Evolutionary conservation across 179 eudicot species (phyloP).

Genomic region (Patellifolia procumbens): DNA sequence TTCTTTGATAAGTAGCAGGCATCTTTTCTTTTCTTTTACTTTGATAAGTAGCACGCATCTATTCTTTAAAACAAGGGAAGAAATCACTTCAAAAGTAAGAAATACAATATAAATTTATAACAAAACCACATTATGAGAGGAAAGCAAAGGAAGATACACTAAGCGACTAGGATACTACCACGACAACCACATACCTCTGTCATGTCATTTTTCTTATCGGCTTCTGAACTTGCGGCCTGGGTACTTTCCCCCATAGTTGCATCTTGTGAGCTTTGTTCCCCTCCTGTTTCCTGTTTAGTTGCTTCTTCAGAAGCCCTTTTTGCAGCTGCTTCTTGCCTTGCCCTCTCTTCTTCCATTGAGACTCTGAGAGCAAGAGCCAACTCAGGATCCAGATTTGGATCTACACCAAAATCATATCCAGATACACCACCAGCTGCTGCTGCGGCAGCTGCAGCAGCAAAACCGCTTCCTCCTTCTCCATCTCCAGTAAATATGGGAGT

Average conservation of each 20-base stretch:
- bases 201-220: slow-evolving; percentile 61
- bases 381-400: slow-evolving; percentile 98
- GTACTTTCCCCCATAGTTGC: slow-evolving; percentile 76
- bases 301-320: slow-evolving; percentile 91
- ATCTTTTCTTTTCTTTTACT: too few species aligned
- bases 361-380: slow-evolving; percentile 98
- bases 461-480: slow-evolving; percentile 95
- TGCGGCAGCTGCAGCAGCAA: slow-evolving; percentile 89
- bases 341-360: slow-evolving; percentile 99
- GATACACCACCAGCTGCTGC: slow-evolving; percentile 90
- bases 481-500: slow-evolving; percentile 96
- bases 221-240: slow-evolving; percentile 52
- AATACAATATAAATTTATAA: background rate
- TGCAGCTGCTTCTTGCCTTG: slow-evolving; percentile 98
- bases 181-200: slow-evolving; percentile 30
- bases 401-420: slow-evolving; percentile 96
- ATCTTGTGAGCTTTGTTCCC: slow-evolving; percentile 69
- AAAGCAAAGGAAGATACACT: background rate
- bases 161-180: background rate
- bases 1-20: too few species aligned
- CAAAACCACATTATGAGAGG: background rate
- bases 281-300: slow-evolving; percentile 63
- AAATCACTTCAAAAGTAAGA: background rate
- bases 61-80: background rate
- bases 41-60: background rate